Base-by-base conservation (phyloP, 495 filamentous ascomycete genomes). In the Daldinia caldariorum region DNA sequence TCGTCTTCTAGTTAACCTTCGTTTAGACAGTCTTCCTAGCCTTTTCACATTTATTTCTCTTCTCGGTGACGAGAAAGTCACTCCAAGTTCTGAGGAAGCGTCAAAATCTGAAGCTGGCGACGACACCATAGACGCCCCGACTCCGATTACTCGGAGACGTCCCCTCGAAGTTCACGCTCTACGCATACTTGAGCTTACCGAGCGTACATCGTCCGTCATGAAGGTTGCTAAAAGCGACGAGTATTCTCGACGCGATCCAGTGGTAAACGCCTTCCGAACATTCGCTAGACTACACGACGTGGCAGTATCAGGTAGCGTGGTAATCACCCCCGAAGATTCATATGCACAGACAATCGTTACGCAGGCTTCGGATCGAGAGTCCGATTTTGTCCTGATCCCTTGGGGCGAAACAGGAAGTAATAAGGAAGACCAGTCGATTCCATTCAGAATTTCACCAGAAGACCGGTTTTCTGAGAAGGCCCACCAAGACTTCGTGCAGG, bases 151-250 rank as follows among this genome's bases (percentile, higher is more conserved):
- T 53, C 61, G 72, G 32, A 84, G 82, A 61, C 78, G 84, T 22
- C 86, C 89, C 0, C 84, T 97, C 3, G 88, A 93, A 74, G 92
- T 96, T 0, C 91, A 97, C 72, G 95, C 94, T 38, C 79, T 97
- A 22, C 91, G 94, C 2, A 83, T 99, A 55, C 79, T 97, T 43
- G 92, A 96, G 74, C 88, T 98, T 22, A 95, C 93, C 0, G 94
- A 99, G 66, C 93, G 95, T 84, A 89, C 91, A 35, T 97, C 95
- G 6, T 92, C 94, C 18, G 94, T 97, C 59, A 99, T 99, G 95
- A 91, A 93, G 72, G 92, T 97, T 6, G 89, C 92, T 0, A 92
- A 95, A 65, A 82, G 88, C 43, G 92, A 94, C 9, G 92, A 94
- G 18, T 89, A 90, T 67, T 87, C 88, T 10, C 80, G 88, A 5